These are phyloP conservation scores for Penicillium desertorum DNA, from an alignment of 495 filamentous ascomycete genomes.

Conservation along the genomic window DNA sequence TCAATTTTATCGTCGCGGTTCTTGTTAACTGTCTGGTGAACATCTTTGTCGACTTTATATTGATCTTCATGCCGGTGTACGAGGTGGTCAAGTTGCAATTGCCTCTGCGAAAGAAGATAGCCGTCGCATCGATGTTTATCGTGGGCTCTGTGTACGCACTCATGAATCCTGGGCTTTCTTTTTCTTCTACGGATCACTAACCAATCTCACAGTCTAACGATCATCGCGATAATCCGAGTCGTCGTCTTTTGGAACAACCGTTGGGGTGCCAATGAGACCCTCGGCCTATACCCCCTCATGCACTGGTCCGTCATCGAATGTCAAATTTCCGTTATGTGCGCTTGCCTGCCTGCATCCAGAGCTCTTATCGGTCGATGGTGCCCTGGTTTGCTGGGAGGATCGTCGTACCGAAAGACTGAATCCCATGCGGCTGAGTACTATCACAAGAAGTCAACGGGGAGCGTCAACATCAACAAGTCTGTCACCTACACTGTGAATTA, in stretches of 20 bases:
- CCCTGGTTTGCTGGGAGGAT: slow-evolving; percentile 12
- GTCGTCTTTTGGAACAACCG: slow-evolving; percentile 33
- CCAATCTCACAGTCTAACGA: slow-evolving; percentile 20
- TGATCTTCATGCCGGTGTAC: slow-evolving; percentile 34
- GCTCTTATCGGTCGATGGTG: slow-evolving; percentile 16
- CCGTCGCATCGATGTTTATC: slow-evolving; percentile 36
- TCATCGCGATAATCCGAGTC: slow-evolving; percentile 33
- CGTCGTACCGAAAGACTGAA: slow-evolving; percentile 11
- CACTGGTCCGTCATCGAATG: slow-evolving; percentile 37
- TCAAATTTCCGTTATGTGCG: slow-evolving; percentile 34
- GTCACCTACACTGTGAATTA: slow-evolving; percentile 24
- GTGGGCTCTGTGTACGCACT: slow-evolving; percentile 33
- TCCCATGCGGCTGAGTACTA: slow-evolving; percentile 7
- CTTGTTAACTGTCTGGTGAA: slow-evolving; percentile 34
- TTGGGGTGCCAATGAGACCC: slow-evolving; percentile 27
- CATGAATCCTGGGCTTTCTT: neutral
- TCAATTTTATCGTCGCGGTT: slow-evolving; percentile 30
- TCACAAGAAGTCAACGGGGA: neutral
- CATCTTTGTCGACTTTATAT: slow-evolving; percentile 30
- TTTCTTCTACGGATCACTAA: neutral
- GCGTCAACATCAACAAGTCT: slow-evolving; percentile 24
- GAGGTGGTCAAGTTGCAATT: slow-evolving; percentile 35
- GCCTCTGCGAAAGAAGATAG: slow-evolving; percentile 31
- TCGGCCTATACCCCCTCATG: slow-evolving; percentile 29
- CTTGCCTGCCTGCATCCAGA: slow-evolving; percentile 30